Percentiles rank a stretch among this genome's conserved stretches.
Conservation (phyloP, 345 rosid genomes). For the Carallia pectinifolia region DNA sequence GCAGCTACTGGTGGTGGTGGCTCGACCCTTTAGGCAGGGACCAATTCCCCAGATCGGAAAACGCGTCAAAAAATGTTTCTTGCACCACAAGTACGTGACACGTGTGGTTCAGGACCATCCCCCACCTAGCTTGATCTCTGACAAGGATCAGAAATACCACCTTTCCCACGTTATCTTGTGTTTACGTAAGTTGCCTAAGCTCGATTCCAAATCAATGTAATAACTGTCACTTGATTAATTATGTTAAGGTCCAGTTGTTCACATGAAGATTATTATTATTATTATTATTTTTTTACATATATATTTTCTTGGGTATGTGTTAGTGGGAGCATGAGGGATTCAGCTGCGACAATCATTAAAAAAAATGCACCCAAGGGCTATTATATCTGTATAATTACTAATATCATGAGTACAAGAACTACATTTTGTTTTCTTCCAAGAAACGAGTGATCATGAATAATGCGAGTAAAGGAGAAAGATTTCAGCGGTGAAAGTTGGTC, state of each 20-base stretch:
- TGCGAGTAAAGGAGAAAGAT: background rate
- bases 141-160: background rate
- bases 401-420: no score
- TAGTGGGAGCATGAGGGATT: no score
- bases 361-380: no score
- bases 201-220: background rate
- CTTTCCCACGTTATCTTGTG: no score
- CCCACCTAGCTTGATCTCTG: constrained; percentile 18
- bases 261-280: no score
- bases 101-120: constrained; percentile 31
- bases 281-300: no score
- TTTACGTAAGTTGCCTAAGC: background rate
- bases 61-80: constrained; percentile 12
- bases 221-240: background rate
- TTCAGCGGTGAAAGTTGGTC: background rate
- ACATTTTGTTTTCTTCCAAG: background rate
- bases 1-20: constrained; percentile 15
- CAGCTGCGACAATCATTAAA: no score
- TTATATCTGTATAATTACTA: no score
- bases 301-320: no score
- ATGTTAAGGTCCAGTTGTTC: no score
- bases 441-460: background rate
- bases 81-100: constrained; percentile 17
- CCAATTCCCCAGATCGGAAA: constrained; percentile 20
- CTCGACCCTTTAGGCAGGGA: constrained; percentile 52